phyloP scores from a whole-genome alignment of 1,139 yeast species.

The Candida dubliniensis region DNA sequence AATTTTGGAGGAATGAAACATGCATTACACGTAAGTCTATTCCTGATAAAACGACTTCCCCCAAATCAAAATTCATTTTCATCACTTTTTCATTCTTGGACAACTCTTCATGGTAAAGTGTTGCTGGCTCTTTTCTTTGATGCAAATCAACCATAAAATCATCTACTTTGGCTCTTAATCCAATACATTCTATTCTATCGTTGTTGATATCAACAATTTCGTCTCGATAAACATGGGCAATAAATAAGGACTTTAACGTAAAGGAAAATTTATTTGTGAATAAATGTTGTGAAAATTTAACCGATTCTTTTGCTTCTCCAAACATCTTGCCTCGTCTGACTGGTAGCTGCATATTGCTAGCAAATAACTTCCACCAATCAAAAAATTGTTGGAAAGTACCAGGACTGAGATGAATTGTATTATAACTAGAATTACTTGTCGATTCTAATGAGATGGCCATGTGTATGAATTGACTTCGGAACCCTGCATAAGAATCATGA shows the following conservation, averaged over 20 bases:
- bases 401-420: conserved; percentile 45
- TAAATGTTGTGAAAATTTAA: conserved; percentile 45
- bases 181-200: conserved; percentile 38
- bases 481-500: conserved; percentile 42
- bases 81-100: conserved; percentile 30
- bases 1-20: conserved; percentile 32
- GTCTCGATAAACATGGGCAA: conserved; percentile 41
- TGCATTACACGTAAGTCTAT: conserved; percentile 42
- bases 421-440: conserved; percentile 36
- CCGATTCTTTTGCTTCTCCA: conserved; percentile 35
- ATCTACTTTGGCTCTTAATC: conserved; percentile 42
- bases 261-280: conserved; percentile 43
- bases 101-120: conserved; percentile 32
- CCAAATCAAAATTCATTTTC: conserved; percentile 48
- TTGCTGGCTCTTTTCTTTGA: conserved; percentile 45
- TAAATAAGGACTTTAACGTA: conserved; percentile 38
- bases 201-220: conserved; percentile 21
- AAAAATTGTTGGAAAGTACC: conserved; percentile 41
- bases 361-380: conserved; percentile 47
- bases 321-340: conserved; percentile 40
- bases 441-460: conserved; percentile 59
- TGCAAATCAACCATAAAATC: conserved; percentile 44
- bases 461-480: conserved; percentile 43
- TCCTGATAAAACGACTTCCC: conserved; percentile 40
- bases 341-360: conserved; percentile 45